Evolutionary conservation across 1,139 yeast genomes (phyloP), one percentile per base, ranked within the genome.

Genomic region (Magnusiomyces ingens): DNA sequence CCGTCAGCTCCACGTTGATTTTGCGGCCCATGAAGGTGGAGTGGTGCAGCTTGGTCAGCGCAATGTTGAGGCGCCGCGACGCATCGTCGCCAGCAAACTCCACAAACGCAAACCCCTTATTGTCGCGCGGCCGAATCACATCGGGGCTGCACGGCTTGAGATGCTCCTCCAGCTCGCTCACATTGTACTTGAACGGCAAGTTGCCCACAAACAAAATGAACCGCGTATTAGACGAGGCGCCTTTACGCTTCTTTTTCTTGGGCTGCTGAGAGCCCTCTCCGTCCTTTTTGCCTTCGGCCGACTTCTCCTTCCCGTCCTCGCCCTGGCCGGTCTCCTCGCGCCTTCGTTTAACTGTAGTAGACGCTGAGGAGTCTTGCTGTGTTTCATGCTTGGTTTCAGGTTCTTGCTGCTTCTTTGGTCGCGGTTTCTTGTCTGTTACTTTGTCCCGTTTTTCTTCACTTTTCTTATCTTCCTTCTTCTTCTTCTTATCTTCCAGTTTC

Each of bases 1-100:
- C 99, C 1, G 98, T 93, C 63, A 93, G 77, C 70, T 93, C 99
- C 37, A 93, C 98, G 65, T 93, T 93, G 64, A 93, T 89, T 67
- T 82, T 86, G 59, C 96, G 77, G 53, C 79, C 76, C 57, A 80
- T 77, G 56, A 91, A 68, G 15, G 74, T 65, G 3, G 91, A 76
- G 68, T 88, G 96, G 69, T 93, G 96, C 76, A 87, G 77, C 59
- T 84, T 76, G 15, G 38, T 17, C 61, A 91, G 75, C 0, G 96
- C 96, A 52, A 81, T 76, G 63, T 89, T 95, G 53, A 73, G 59
- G 59, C 85, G 80, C 59, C 82, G 79, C 61, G 86, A 86, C 43
- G 91, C 87, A 59, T 84, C 86, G 48, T 73, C 69, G 11, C 75
- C 74, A 18, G 81, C 84, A 62, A 90, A 93, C 68, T 93, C 99